Evolutionary conservation across 371 early-diverging fungal genomes (phyloP), one percentile per base, ranked within the genome.

Genomic region (Mucor piriformis): DNA sequence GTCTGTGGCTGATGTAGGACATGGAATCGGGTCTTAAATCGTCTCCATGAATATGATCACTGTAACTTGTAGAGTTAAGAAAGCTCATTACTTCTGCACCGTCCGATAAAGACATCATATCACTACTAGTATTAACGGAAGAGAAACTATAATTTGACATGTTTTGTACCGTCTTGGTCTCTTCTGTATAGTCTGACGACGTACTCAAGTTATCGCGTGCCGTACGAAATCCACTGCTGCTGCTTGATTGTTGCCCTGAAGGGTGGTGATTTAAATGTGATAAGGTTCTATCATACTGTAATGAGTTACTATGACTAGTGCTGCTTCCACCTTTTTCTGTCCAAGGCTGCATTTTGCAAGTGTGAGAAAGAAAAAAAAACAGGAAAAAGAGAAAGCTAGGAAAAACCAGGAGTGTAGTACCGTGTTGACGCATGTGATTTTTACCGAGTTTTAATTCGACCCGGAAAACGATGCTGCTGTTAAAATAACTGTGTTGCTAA

Each of bases 41-140:
- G n/a, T 74, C 74, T 8, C 61, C 60, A 35, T 77, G 33, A 1
- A 79, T 43, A 10, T 46, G 52, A 29, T 79, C 76, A 25, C 64
- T 70, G 48, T 76, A 79, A 10, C 50, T 47, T 20, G 63, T 55
- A 1, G 73, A 64, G 34, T 64, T 64, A 10, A 79, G 50, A 29
- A 79, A 57, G 12, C 55, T 64, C 5, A 54, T 42, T 3, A 79
- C 64, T 2, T 74, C 72, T 6, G 64, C 62, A 3, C 77, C 77
- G 29, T 77, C 77, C 10, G 33, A 3, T 13, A 24, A 46, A 13
- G 23, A 12, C 12, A 18, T 12, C 27, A 33, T 12, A 48, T 21
- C 21, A 23, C 13, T 50, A 16, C 3, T 3, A 42, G 7, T 16
- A 42, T 29, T 5, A 24, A 12, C 3, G 7, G 40, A 27, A 15